Percentiles rank a stretch among this genome's conserved stretches.
Evolutionary conservation across 805 yeast species (phyloP).

Genomic region (Schizosaccharomyces cryophilus): DNA sequence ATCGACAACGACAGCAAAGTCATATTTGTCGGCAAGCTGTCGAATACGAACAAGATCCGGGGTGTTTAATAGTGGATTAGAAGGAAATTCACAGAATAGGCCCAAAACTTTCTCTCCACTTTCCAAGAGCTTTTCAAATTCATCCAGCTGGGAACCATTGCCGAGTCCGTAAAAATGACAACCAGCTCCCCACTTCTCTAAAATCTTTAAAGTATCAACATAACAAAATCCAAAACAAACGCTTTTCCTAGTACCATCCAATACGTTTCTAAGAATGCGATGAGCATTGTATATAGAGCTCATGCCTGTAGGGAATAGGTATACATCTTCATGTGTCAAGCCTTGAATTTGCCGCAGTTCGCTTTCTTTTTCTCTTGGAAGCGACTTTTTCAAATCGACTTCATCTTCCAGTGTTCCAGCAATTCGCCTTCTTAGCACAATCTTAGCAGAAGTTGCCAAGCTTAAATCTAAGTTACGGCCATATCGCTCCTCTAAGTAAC

Average conservation of each 20-base stretch:
- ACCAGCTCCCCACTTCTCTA: constrained; percentile 80
- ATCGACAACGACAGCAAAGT: constrained; percentile 65
- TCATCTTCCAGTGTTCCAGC: constrained; percentile 32
- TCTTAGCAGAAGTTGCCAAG: constrained; percentile 51
- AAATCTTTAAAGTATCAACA: constrained; percentile 68
- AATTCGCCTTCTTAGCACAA: constrained; percentile 48
- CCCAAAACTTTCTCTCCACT: constrained; percentile 46
- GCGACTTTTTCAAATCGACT: constrained; percentile 11
- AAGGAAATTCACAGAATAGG: constrained; percentile 79
- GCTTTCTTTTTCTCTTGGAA: not conserved
- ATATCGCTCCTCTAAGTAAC: constrained; percentile 50
- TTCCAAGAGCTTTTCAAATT: constrained; percentile 36
- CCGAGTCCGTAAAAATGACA: constrained; percentile 68
- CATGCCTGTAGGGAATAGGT: constrained; percentile 78
- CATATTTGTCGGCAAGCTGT: constrained; percentile 38
- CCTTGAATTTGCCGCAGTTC: constrained; percentile 9
- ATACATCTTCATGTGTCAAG: constrained; percentile 41
- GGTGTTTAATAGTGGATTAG: constrained; percentile 73
- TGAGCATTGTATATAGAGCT: constrained; percentile 71
- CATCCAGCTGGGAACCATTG: constrained; percentile 37
- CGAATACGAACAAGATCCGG: constrained; percentile 50
- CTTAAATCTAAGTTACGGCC: constrained; percentile 70
- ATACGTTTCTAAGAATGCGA: constrained; percentile 11
- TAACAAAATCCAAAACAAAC: constrained; percentile 94
- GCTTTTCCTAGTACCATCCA: constrained; percentile 23